Conservation (phyloP, 2,329 filamentous ascomycete genomes). For the Nannizziopsis barbatae region DNA sequence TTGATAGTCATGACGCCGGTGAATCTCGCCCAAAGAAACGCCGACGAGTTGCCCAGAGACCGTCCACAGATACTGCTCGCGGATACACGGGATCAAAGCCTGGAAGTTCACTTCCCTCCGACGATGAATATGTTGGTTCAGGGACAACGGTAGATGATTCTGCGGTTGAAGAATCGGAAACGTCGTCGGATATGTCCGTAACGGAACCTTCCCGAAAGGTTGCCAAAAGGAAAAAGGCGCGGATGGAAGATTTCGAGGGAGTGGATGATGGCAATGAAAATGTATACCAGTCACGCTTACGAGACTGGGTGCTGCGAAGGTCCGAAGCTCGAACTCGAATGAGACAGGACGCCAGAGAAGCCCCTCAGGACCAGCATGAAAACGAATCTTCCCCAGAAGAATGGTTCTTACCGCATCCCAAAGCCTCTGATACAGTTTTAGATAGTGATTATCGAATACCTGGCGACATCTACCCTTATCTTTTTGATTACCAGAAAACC, state of each 20-base stretch:
- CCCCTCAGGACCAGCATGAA: conserved; percentile 23
- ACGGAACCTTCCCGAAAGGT: conserved; percentile 19
- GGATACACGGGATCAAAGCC: background rate
- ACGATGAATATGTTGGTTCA: conserved; percentile 26
- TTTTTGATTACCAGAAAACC: conserved; percentile 96
- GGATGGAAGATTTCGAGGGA: conserved; percentile 46
- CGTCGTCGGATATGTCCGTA: conserved; percentile 9
- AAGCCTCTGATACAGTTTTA: conserved; percentile 62
- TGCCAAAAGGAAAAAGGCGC: conserved; percentile 22
- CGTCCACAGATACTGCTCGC: background rate
- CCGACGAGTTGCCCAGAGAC: conserved; percentile 22
- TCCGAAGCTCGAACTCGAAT: conserved; percentile 46
- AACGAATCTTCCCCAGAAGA: conserved; percentile 39
- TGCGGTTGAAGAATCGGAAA: conserved; percentile 12
- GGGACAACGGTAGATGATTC: conserved; percentile 15
- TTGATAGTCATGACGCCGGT: conserved; percentile 18
- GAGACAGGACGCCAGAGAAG: conserved; percentile 33
- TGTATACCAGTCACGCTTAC: conserved; percentile 64
- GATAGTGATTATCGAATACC: conserved; percentile 69
- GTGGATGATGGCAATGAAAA: conserved; percentile 84
- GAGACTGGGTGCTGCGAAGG: conserved; percentile 60
- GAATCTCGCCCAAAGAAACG: conserved; percentile 25
- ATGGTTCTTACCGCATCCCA: conserved; percentile 80
- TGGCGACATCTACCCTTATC: conserved; percentile 80
- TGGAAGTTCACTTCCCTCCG: conserved; percentile 11